These are phyloP conservation scores for Aureobasidium sp. DNA, from an alignment of 2,329 filamentous ascomycete genomes.

Conservation along the genomic window DNA sequence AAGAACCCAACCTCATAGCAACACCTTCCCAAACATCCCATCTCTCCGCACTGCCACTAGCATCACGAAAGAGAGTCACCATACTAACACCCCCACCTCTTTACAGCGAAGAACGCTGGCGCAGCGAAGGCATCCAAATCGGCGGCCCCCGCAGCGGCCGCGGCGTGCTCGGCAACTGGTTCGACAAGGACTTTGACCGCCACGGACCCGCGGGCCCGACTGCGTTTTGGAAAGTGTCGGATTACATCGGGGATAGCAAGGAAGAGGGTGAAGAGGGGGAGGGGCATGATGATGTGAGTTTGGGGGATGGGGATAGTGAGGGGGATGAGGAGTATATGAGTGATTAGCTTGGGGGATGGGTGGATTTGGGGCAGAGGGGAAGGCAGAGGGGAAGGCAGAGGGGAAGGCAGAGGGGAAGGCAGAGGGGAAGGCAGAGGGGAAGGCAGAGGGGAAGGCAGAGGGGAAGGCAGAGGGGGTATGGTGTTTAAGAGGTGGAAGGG, in stretches of 20 bases:
- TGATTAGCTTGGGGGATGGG: background rate
- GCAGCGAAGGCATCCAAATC: conserved; percentile 67
- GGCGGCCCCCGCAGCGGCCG: conserved; percentile 57
- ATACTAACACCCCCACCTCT: background rate
- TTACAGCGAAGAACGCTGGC: conserved; percentile 59
- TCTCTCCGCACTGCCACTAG: background rate
- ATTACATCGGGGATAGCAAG: background rate
- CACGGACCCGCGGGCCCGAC: conserved; percentile 66
- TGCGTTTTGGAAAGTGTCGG: conserved; percentile 64
- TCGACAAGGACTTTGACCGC: conserved; percentile 60
- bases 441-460: too few relatives aligned
- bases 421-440: too few relatives aligned
- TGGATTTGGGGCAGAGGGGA: background rate
- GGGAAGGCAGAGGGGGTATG: too few relatives aligned
- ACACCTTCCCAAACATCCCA: background rate
- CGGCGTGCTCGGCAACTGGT: conserved; percentile 68
- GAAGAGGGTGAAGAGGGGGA: background rate
- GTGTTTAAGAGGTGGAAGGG: too few relatives aligned
- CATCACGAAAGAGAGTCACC: background rate
- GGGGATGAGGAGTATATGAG: conserved; percentile 5
- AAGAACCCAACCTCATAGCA: too few relatives aligned
- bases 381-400: too few relatives aligned
- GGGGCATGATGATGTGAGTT: background rate
- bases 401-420: too few relatives aligned
- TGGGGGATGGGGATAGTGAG: conserved; percentile 7